These are phyloP conservation scores for Raphanus raphanistrum DNA, from an alignment of 345 rosid species.

Conservation along the genomic window DNA sequence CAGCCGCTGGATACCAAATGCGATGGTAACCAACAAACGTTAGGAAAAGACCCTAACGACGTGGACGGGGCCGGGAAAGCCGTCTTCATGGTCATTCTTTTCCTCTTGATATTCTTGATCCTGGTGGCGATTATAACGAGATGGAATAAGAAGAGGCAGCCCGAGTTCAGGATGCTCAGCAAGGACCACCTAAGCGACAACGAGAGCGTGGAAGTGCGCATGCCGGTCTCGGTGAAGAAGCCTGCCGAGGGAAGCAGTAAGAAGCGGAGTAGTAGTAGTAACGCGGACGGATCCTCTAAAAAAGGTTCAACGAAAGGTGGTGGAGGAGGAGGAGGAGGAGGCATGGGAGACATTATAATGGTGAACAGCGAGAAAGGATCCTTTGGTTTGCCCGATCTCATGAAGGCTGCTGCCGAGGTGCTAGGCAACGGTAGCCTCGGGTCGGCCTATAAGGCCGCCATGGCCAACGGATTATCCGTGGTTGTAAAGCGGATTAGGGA, in stretches of 20 bases:
- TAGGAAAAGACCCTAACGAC: background rate
- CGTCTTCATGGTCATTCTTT: conserved; percentile 19
- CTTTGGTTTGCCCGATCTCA: conserved; percentile 73
- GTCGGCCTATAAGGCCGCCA: conserved; percentile 80
- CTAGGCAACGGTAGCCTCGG: conserved; percentile 86
- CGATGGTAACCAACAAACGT: background rate
- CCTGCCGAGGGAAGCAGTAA: conserved; percentile 31
- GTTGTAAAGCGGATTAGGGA: conserved; percentile 89
- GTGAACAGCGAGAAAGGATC: conserved; percentile 65
- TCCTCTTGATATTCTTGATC: conserved; percentile 40
- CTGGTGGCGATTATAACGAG: conserved; percentile 15
- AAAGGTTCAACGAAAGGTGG: conserved; percentile 37
- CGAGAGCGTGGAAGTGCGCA: conserved; percentile 44
- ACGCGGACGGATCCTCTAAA: conserved; percentile 28
- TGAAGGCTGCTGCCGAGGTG: conserved; percentile 94
- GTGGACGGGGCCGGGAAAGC: conserved; percentile 6
- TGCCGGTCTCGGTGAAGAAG: conserved; percentile 39
- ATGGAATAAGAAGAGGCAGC: conserved; percentile 36
- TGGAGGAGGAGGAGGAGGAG: conserved; percentile 36
- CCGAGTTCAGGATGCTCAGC: conserved; percentile 49
- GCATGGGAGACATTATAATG: conserved; percentile 53
- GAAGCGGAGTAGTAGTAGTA: conserved; percentile 9
- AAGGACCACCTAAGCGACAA: conserved; percentile 48
- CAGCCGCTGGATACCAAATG: conserved; percentile 37
- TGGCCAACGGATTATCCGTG: conserved; percentile 71